A percentile compares a stretch with the other conserved stretches of the same genome.
These are phyloP conservation scores for Ustilago sp. DNA, from an alignment of 1,284 basidiomycete genomes.

Conservation along the genomic window DNA sequence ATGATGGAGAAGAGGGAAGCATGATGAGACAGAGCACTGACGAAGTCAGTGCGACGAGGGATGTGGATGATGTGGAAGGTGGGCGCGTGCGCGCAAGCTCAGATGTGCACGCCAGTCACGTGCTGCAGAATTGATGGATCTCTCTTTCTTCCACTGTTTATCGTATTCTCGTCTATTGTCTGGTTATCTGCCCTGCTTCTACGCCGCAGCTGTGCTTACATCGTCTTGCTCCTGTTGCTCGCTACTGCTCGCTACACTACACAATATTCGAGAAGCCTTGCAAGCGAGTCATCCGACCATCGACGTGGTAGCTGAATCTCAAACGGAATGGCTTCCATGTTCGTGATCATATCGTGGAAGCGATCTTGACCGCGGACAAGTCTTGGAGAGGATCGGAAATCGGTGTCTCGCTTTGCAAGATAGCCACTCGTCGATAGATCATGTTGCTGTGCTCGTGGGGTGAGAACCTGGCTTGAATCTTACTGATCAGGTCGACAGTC, in stretches of 20 bases:
- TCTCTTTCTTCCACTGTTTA: not conserved
- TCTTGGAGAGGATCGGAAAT: not conserved
- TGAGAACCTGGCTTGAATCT: not conserved
- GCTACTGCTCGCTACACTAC: not conserved
- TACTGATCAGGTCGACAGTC: not conserved
- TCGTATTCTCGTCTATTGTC: not conserved
- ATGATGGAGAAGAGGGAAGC: no score
- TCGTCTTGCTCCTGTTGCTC: not conserved
- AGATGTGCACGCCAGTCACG: no score
- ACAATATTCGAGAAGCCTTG: not conserved
- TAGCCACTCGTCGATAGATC: not conserved
- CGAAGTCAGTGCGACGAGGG: no score
- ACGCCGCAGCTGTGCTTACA: not conserved
- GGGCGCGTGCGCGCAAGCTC: no score
- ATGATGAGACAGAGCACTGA: no score
- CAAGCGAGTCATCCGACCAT: conserved; percentile 2
- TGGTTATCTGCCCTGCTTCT: not conserved
- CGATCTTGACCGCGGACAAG: not conserved
- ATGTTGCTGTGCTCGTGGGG: not conserved
- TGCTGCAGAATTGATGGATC: not conserved
- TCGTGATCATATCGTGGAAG: conserved; percentile 7
- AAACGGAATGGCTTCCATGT: not conserved
- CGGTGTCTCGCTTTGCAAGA: not conserved
- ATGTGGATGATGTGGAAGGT: no score
- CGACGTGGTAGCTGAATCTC: not conserved